Base-by-base conservation (phyloP, 257 asterid genomes). In the Linaria vulgaris region DNA sequence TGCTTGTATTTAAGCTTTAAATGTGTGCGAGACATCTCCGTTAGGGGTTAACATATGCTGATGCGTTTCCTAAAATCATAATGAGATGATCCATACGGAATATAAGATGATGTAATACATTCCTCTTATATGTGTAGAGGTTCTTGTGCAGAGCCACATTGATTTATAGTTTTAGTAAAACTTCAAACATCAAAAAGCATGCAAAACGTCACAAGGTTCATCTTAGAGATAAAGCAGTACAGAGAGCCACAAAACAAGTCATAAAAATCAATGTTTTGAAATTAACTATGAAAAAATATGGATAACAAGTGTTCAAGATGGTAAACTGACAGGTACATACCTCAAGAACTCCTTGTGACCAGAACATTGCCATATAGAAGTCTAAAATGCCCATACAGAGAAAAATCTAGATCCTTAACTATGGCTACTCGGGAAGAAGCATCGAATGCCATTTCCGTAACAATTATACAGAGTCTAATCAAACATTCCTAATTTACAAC, bases 401-500 rank as follows among this genome's bases (percentile, higher is more conserved):
- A 82, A 78, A 68, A 71, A 41, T 61, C 81, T 80, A 78, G 73
- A 61, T 67, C 81, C 68, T 73, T 53, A 53, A 73, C 71, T 70
- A 70, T 63, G 76, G 48, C 76, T 72, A 77, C 64, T 67, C 47
- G 22, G 73, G 74, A 85, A 74, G 73, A 72, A 69, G 80, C 74
- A 56, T 78, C 64, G 48, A 59, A 60, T 61, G 76, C 73, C 61
- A 73, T 78, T 73, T 76, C 72, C 83, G 63, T 67, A 58, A 74
- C 70, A 71, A 82, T 80, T 78, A 47, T 80, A 84, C 82, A 78
- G 46, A 66, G 61, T 71, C 82, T 75, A 79, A 63, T 37, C 27
- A 69, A 69, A 75, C 79, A 77, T 56, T 46, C 79, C 82, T 75
- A 82, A 74, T 68, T 81, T 84, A 89, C 90, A 85, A 77, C 39